Evolutionary conservation across 306 rosid species (phyloP).

Genomic region (Castanea sativa): DNA sequence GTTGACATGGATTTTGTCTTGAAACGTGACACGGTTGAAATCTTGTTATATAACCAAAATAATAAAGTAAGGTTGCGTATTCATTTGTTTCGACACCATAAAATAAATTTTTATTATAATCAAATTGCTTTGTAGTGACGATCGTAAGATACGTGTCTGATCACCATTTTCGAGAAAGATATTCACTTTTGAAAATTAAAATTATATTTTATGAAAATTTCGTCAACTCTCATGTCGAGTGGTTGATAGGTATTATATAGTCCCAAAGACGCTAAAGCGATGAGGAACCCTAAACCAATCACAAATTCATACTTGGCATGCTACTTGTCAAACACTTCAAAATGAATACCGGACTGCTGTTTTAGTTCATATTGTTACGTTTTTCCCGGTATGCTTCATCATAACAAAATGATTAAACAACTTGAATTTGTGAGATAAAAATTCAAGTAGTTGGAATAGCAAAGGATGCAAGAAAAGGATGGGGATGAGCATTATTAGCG

Average conservation of each 20-base stretch:
- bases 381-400: slow-evolving; percentile 11
- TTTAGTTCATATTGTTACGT: not conserved
- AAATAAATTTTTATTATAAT: slow-evolving; percentile 3
- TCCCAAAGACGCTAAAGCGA: slow-evolving; percentile 28
- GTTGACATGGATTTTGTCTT: not conserved
- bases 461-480: slow-evolving; percentile 26
- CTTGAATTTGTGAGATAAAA: slow-evolving; percentile 5
- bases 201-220: slow-evolving; percentile 16
- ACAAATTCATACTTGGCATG: slow-evolving; percentile 26
- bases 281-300: slow-evolving; percentile 29
- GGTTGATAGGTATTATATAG: slow-evolving; percentile 35
- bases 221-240: slow-evolving; percentile 39
- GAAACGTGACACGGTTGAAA: not conserved
- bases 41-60: slow-evolving; percentile 36
- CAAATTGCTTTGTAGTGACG: slow-evolving; percentile 8
- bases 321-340: slow-evolving; percentile 69
- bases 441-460: slow-evolving; percentile 30
- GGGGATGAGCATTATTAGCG: not conserved
- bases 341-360: slow-evolving; percentile 20
- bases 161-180: not conserved
- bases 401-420: slow-evolving; percentile 18
- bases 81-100: not conserved
- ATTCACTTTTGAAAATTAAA: not conserved
- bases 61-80: slow-evolving; percentile 11
- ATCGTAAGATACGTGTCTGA: slow-evolving; percentile 20